Conservation (phyloP, 768 basidiomycete species). For the Rhizopogon roseolus region DNA sequence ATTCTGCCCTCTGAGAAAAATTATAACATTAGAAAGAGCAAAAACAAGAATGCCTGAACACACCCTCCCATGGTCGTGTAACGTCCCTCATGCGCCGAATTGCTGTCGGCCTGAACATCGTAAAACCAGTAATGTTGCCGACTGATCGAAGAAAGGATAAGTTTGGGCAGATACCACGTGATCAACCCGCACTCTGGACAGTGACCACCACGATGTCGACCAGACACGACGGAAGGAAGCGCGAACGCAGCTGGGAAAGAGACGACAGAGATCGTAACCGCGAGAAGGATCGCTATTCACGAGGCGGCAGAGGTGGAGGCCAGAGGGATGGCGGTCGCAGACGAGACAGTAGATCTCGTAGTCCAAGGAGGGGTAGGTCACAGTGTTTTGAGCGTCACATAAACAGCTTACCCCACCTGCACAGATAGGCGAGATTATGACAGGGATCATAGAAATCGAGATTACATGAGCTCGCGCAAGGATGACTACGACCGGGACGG, state of each 20-base stretch:
- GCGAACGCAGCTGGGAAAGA: slow-evolving; percentile 63
- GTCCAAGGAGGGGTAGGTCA: slow-evolving; percentile 28
- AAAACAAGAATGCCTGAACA: slow-evolving; percentile 1
- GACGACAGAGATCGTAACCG: slow-evolving; percentile 42
- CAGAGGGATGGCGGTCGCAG: slow-evolving; percentile 32
- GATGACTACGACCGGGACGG: slow-evolving; percentile 27
- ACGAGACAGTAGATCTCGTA: slow-evolving; percentile 35
- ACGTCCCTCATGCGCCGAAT: slow-evolving; percentile 14
- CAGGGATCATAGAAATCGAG: slow-evolving; percentile 33
- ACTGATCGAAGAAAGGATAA: not conserved
- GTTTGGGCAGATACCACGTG: slow-evolving; percentile 17
- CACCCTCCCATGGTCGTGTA: slow-evolving; percentile 10
- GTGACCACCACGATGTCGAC: slow-evolving; percentile 51
- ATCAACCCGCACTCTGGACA: slow-evolving; percentile 20
- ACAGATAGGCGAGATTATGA: slow-evolving; percentile 32
- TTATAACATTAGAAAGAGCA: not conserved
- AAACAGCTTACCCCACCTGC: not conserved
- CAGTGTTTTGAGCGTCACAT: not conserved
- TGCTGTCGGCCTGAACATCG: slow-evolving; percentile 15
- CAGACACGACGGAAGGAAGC: slow-evolving; percentile 47
- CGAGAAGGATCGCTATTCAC: slow-evolving; percentile 40
- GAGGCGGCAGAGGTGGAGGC: slow-evolving; percentile 27
- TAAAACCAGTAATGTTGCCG: not conserved
- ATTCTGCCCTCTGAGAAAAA: slow-evolving; percentile 19
- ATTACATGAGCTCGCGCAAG: slow-evolving; percentile 30